A percentile compares a stretch with the other conserved stretches of the same genome.
phyloP scores from a whole-genome alignment of 2,329 filamentous ascomycete species.

The Calonectria honghensis region DNA sequence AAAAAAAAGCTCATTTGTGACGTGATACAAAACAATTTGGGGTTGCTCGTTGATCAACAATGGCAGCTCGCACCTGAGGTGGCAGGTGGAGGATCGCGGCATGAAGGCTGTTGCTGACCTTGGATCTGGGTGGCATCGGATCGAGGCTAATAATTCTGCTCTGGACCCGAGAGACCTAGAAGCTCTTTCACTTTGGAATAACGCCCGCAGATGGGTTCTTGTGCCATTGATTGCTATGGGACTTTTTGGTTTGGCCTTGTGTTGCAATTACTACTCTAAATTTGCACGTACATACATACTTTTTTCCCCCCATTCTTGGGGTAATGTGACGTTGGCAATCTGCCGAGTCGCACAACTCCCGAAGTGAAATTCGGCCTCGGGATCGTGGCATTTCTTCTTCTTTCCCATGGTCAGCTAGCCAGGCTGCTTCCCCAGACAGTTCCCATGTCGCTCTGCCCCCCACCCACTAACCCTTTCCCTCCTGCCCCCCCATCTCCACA shows the following conservation, averaged over 20 bases:
- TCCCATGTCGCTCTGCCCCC: conserved; percentile 36
- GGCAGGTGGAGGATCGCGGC: background rate
- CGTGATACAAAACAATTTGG: background rate
- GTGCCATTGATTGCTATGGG: no score
- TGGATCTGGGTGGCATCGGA: background rate
- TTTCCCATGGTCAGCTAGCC: conserved; percentile 26
- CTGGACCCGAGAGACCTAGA: background rate
- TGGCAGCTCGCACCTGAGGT: background rate
- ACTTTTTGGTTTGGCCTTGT: background rate
- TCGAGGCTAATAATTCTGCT: background rate
- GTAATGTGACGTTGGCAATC: background rate
- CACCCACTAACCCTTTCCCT: conserved; percentile 29
- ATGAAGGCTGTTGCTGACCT: background rate
- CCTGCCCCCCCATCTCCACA: conserved; percentile 18
- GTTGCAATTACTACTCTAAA: background rate
- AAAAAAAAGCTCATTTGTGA: background rate
- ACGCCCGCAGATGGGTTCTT: background rate
- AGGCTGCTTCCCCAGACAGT: conserved; percentile 42
- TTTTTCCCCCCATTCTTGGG: background rate
- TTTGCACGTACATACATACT: background rate
- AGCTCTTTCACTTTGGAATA: background rate
- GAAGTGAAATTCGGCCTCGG: conserved; percentile 30
- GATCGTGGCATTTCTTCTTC: background rate
- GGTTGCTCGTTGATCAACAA: background rate
- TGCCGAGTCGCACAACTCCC: conserved; percentile 1